These are phyloP conservation scores for Boletus subluridellus DNA, from an alignment of 1,284 basidiomycete species.

Conservation along the genomic window DNA sequence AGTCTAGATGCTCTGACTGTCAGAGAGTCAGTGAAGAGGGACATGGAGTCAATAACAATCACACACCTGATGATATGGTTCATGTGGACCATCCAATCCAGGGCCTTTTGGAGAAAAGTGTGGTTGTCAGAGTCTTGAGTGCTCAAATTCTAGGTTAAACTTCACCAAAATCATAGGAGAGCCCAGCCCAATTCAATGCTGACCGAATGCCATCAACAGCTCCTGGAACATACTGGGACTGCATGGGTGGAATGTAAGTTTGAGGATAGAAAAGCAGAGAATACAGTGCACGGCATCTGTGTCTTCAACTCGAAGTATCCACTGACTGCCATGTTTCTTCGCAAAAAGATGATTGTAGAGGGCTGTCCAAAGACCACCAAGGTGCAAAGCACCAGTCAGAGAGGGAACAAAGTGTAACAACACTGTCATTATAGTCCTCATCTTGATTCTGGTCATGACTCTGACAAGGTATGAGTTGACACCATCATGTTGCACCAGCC, in stretches of 20 bases:
- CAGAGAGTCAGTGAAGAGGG: neutral
- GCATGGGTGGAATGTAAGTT: slow-evolving; percentile 3
- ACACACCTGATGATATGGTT: slow-evolving; percentile 78
- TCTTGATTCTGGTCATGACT: too few species aligned
- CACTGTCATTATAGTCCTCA: too few species aligned
- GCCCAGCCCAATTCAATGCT: slow-evolving; percentile 87
- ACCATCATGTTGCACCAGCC: too few species aligned
- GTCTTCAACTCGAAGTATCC: slow-evolving; percentile 92
- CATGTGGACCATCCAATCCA: slow-evolving; percentile 66
- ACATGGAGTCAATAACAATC: neutral
- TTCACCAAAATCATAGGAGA: slow-evolving; percentile 88
- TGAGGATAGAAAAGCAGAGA: neutral
- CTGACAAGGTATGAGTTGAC: too few species aligned
- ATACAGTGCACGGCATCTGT: slow-evolving; percentile 57
- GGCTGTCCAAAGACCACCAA: slow-evolving; percentile 94
- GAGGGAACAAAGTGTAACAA: slow-evolving; percentile 93
- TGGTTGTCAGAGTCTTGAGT: neutral
- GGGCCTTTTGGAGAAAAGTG: slow-evolving; percentile 52
- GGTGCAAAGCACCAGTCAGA: slow-evolving; percentile 90
- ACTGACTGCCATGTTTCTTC: slow-evolving; percentile 76
- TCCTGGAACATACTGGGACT: slow-evolving; percentile 80
- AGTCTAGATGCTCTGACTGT: slow-evolving; percentile 83
- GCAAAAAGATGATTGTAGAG: slow-evolving; percentile 91
- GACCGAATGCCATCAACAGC: slow-evolving; percentile 78
- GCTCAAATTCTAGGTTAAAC: neutral